Evolutionary conservation across 192 early-diverging fungal species (phyloP).

Genomic region (Coemansia sp.): DNA sequence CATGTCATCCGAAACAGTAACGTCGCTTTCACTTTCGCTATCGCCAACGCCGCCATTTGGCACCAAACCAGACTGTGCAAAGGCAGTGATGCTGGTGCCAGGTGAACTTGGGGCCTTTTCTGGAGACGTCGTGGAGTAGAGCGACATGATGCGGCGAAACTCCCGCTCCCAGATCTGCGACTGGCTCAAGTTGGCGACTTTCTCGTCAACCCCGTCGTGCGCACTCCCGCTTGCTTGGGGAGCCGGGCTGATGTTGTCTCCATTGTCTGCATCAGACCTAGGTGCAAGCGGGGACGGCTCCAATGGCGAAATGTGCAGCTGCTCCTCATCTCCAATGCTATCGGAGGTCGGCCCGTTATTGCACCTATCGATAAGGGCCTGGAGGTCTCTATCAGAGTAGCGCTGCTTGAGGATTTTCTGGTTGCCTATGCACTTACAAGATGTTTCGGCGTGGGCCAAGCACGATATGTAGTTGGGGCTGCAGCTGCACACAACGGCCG

Average conservation of each 20-base stretch:
- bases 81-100: neutral
- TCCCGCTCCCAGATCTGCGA: slow-evolving; percentile 47
- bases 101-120: neutral
- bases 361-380: slow-evolving; percentile 24
- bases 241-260: neutral
- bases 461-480: slow-evolving; percentile 62
- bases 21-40: slow-evolving; percentile 1
- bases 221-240: neutral
- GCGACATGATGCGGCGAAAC: slow-evolving; percentile 47
- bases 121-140: slow-evolving; percentile 9
- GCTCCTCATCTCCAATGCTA: neutral
- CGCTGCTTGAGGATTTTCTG: slow-evolving; percentile 51
- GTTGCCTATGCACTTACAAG: slow-evolving; percentile 51
- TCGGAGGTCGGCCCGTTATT: neutral
- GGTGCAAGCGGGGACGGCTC: neutral
- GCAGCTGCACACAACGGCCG: slow-evolving; percentile 61
- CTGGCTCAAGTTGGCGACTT: slow-evolving; percentile 3
- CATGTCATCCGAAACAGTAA: slow-evolving; percentile 1
- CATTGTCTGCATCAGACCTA: neutral
- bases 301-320: neutral
- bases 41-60: neutral
- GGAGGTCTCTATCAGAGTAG: slow-evolving; percentile 54
- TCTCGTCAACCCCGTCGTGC: neutral
- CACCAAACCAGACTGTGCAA: neutral
- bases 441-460: slow-evolving; percentile 57